Evolutionary conservation across 176 grass and related monocot species (phyloP), one percentile per base, ranked within the genome.

Genomic region (Secale cereale): DNA sequence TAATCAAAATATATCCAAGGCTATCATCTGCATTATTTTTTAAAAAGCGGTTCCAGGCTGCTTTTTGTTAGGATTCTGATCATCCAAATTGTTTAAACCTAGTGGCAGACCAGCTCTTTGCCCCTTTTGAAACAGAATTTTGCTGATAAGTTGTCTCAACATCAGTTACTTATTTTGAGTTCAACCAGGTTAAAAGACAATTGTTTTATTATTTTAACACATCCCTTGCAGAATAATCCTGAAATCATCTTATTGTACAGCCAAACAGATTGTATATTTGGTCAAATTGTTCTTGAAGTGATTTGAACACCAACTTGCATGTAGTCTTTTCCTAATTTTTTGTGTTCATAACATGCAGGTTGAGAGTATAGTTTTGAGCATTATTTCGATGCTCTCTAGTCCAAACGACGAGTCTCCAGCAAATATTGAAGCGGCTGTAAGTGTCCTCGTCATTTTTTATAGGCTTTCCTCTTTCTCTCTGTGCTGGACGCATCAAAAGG

Each of bases 351-450:
- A 73, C 65, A 7, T 94, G 78, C 87, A 97, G 94, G 94, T 97
- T 66, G 94, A 97, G 73, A 97, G 94, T 89, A 97, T 97, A 81
- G 94, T 97, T 85, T 63, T 97, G 67, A 97, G 94, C 86, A 97
- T 97, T 65, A 97, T 97, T 88, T 94, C 94, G 22, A 97, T 97
- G 94, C 94, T 97, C 33, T 97, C 94, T 74, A 94, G 94, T 86
- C 94, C 94, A 50, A 97, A 97, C 2, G 94, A 97, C 12, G 94
- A 97, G 41, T 97, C 94, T 66, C 92, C 92, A 79, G 94, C 94
- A 54, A 97, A 97, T 87, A 91, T 97, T 64, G 94, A 97, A 86
- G 94, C 94, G 13, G 94, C 94, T 46, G 94, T 97, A 94, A 92
- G 94, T 94, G 80, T 52, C 84, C n/a, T 77, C 2, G 0, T 13